Conservation (phyloP, 192 early-diverging fungal genomes). For the Coemansia sp. region DNA sequence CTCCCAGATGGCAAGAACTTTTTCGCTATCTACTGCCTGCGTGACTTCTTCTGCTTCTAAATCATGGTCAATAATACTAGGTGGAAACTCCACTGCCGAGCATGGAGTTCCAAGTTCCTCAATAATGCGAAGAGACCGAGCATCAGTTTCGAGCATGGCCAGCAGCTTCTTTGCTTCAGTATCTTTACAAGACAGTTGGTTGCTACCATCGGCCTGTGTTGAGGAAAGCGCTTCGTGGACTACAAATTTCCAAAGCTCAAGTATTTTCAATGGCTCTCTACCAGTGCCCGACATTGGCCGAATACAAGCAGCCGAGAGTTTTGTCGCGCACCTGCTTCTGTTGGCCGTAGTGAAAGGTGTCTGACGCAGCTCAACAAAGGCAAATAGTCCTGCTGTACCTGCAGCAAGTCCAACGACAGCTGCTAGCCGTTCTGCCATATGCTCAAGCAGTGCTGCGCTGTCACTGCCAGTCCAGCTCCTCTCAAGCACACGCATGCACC, state of each 20-base stretch:
- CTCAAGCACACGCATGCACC: conserved; percentile 5
- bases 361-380: conserved; percentile 6
- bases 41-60: not conserved
- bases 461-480: not conserved
- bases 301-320: conserved; percentile 11
- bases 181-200: not conserved
- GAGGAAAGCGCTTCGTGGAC: conserved; percentile 7
- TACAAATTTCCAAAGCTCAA: conserved; percentile 12
- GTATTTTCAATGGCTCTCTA: not conserved
- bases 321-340: not conserved
- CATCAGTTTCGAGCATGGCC: not conserved
- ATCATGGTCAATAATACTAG: not conserved
- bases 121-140: not conserved
- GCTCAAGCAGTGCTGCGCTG: conserved; percentile 4
- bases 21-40: not conserved
- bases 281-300: not conserved
- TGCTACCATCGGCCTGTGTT: not conserved
- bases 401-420: conserved; percentile 6
- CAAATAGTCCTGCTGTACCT: conserved; percentile 3
- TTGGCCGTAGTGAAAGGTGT: not conserved
- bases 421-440: conserved; percentile 9
- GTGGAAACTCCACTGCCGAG: not conserved
- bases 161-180: not conserved
- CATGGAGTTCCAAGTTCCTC: not conserved
- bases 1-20: not conserved